These are phyloP conservation scores for Blastocystis sp. DNA, from an alignment of 352 stramenopile species.

Conservation along the genomic window DNA sequence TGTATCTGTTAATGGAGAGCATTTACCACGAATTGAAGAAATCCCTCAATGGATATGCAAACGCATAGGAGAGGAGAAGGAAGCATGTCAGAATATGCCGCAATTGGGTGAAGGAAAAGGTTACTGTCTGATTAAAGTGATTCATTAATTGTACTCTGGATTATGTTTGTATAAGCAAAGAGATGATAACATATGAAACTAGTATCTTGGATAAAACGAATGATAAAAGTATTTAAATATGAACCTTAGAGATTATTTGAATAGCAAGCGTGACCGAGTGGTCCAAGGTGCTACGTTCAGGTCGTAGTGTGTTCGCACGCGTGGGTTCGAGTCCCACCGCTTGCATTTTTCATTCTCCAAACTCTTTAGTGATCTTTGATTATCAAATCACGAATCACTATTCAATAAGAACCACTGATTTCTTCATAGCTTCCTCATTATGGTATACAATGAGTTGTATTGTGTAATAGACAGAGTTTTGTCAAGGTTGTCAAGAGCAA, in stretches of 20 bases:
- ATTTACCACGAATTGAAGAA: neutral
- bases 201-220: no score
- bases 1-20: neutral
- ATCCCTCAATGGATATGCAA: neutral
- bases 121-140: neutral
- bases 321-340: conserved; percentile 32
- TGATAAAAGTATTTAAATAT: no score
- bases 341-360: neutral
- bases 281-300: conserved; percentile 53
- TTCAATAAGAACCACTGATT: no score
- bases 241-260: neutral
- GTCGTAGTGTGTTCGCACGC: conserved; percentile 50
- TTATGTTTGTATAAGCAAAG: no score
- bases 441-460: no score
- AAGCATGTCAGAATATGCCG: neutral
- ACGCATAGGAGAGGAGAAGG: neutral
- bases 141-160: neutral
- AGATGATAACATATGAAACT: no score
- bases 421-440: no score
- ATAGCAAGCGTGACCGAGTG: conserved; percentile 34
- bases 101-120: neutral
- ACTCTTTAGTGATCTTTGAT: no score
- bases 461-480: no score
- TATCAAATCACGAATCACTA: no score
- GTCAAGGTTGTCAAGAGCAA: no score